Conservation (phyloP, 192 early-diverging fungal genomes). For the Coemansia sp. region DNA sequence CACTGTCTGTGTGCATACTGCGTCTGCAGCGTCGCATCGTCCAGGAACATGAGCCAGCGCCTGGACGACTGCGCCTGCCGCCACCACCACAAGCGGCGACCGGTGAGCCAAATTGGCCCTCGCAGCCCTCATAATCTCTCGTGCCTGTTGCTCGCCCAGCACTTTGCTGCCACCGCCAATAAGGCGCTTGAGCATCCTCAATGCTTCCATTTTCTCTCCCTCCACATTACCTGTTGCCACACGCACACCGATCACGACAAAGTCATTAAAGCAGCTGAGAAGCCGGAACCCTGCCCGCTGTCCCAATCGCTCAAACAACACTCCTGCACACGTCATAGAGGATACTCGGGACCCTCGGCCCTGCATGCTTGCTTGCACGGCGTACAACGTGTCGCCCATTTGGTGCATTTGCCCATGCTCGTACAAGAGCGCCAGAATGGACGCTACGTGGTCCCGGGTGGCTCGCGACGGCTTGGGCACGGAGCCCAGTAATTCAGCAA, state of each 20-base stretch:
- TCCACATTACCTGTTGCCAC: constrained; percentile 12
- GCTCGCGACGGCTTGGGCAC: constrained; percentile 37
- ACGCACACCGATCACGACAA: constrained; percentile 20
- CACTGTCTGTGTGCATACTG: neutral
- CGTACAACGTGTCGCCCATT: constrained; percentile 34
- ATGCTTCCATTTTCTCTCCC: constrained; percentile 63
- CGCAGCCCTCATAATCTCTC: constrained; percentile 69
- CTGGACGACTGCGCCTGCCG: constrained; percentile 18
- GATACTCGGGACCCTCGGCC: constrained; percentile 50
- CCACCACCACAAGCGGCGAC: constrained; percentile 50
- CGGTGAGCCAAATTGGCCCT: constrained; percentile 69
- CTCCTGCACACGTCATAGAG: constrained; percentile 70
- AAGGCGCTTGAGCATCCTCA: constrained; percentile 60
- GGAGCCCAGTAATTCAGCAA: constrained; percentile 33
- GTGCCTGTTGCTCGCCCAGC: constrained; percentile 62
- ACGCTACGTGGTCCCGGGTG: constrained; percentile 33
- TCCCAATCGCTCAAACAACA: constrained; percentile 70
- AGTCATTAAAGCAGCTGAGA: constrained; percentile 50
- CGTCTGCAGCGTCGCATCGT: neutral
- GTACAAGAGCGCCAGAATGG: constrained; percentile 28
- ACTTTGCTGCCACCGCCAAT: constrained; percentile 70
- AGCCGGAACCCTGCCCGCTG: constrained; percentile 44
- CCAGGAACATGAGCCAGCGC: constrained; percentile 15
- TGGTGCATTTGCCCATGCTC: constrained; percentile 37
- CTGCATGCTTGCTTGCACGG: constrained; percentile 26